Conservation (phyloP, 179 eudicot species). For the Nepenthes alata region DNA sequence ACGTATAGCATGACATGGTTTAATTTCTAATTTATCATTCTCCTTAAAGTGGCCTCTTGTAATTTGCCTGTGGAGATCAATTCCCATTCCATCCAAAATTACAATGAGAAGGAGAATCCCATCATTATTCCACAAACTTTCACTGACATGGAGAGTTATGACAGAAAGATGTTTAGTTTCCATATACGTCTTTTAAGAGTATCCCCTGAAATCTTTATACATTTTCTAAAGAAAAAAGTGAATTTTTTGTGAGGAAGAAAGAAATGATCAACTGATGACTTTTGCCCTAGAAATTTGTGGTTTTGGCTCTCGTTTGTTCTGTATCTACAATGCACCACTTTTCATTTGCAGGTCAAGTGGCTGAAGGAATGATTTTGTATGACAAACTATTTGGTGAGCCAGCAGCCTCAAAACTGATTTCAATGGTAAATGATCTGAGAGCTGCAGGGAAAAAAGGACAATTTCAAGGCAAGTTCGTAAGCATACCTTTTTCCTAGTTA, state of each 20-base stretch:
- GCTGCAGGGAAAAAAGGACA: conserved; percentile 43
- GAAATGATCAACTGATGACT: neutral
- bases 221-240: neutral
- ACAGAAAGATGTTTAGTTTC: conserved; percentile 35
- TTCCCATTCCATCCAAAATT: conserved; percentile 12
- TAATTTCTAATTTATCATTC: neutral
- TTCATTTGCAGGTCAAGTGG: conserved; percentile 30
- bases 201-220: neutral
- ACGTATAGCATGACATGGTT: too few relatives aligned
- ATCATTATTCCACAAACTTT: conserved; percentile 27
- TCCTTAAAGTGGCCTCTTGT: conserved; percentile 14
- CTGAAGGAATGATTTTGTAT: conserved; percentile 44
- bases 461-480: conserved; percentile 39
- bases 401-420: conserved; percentile 29
- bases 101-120: conserved; percentile 21
- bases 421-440: conserved; percentile 44
- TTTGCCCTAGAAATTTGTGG: neutral
- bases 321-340: neutral
- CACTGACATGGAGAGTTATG: conserved; percentile 29
- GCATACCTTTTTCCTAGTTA: too few relatives aligned
- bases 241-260: neutral
- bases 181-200: neutral
- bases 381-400: conserved; percentile 27
- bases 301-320: neutral
- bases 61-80: conserved; percentile 15